A percentile compares a stretch with the other conserved stretches of the same genome.
Evolutionary conservation across 345 rosid species (phyloP).

Genomic region (Angophora floribunda): DNA sequence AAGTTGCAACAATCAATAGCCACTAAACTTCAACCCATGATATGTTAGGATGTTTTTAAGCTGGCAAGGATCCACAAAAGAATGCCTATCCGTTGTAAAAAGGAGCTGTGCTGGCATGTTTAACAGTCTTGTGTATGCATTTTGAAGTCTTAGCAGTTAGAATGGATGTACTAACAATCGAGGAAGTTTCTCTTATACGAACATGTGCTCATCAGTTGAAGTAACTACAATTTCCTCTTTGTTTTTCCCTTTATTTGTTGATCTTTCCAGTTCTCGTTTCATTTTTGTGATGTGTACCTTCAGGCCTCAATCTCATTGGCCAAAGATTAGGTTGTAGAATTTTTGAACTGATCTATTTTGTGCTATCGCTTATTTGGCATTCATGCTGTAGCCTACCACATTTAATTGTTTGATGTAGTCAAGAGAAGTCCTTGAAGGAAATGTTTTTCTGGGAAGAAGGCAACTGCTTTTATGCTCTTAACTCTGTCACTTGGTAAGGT

Average conservation of each 20-base stretch:
- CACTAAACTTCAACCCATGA: neutral
- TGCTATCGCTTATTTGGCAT: neutral
- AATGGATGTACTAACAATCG: neutral
- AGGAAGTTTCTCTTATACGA: neutral
- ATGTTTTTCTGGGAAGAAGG: neutral
- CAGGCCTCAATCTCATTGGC: neutral
- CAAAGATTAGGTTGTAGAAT: neutral
- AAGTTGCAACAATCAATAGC: neutral
- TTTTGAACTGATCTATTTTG: neutral
- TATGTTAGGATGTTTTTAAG: neutral
- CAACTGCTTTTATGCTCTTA: neutral
- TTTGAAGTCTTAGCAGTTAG: neutral
- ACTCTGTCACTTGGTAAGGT: neutral
- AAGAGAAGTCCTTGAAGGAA: neutral
- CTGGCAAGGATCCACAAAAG: neutral
- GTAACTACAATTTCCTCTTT: neutral
- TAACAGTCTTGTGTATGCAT: neutral
- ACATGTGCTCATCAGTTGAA: neutral
- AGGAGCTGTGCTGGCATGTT: neutral
- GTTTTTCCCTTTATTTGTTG: neutral
- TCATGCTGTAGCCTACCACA: neutral
- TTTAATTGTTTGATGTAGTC: neutral
- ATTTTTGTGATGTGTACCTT: neutral
- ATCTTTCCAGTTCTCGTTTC: neutral
- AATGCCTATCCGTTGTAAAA: neutral